Conservation (phyloP, 2,329 filamentous ascomycete species). For the Corynespora cassiicola region DNA sequence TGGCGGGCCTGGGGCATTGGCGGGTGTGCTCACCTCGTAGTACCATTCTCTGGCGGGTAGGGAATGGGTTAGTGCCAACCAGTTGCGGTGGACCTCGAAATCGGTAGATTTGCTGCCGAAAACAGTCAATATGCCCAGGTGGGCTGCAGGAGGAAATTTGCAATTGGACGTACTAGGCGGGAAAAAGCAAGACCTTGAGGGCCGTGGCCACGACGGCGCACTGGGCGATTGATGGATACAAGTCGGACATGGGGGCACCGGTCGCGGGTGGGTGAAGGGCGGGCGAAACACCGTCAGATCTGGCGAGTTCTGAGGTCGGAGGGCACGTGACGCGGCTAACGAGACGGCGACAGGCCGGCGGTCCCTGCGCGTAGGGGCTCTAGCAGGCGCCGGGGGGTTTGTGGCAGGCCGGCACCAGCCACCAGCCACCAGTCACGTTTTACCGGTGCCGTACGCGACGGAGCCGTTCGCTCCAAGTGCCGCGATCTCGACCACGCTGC, state of each 20-base stretch:
- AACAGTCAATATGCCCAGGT: conserved; percentile 29
- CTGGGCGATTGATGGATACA: conserved; percentile 87
- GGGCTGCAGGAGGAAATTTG: conserved; percentile 7
- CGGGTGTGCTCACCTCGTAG: conserved; percentile 67
- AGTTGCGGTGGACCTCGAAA: conserved; percentile 98
- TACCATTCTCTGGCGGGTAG: conserved; percentile 92
- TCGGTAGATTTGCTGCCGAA: conserved; percentile 88
- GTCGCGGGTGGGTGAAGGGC: conserved; percentile 26
- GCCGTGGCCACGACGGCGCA: conserved; percentile 85
- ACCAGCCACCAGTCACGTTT: too few species aligned
- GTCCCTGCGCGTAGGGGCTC: too few species aligned
- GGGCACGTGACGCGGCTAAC: conserved; percentile 29
- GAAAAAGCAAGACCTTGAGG: conserved; percentile 90
- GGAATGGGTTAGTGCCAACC: conserved; percentile 94
- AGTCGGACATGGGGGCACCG: conserved; percentile 69
- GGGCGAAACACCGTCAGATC: conserved; percentile 24
- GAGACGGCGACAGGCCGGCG: too few species aligned
- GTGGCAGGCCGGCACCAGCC: too few species aligned
- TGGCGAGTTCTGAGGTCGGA: conserved; percentile 18
- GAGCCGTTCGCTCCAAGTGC: too few species aligned
- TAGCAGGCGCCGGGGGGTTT: too few species aligned
- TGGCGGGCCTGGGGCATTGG: background rate
- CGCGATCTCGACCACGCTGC: too few species aligned
- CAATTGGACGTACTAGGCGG: conserved; percentile 78
- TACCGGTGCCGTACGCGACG: too few species aligned